Evolutionary conservation across 495 filamentous ascomycete species (phyloP).

Genomic region (Lophiotrema nucula): DNA sequence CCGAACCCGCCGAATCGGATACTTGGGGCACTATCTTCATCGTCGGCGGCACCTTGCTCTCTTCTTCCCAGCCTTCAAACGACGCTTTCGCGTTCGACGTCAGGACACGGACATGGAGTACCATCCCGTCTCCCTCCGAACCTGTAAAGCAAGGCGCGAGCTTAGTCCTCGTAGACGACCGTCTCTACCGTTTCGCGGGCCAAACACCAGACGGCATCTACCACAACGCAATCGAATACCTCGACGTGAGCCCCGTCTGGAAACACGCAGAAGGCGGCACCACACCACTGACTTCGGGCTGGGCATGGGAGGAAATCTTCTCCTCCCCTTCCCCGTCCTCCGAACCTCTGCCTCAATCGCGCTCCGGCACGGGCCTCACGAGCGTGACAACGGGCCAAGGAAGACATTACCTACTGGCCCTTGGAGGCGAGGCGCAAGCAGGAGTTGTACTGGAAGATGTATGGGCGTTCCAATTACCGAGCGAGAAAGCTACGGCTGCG

Average conservation of each 20-base stretch:
- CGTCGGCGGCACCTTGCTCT: conserved; percentile 26
- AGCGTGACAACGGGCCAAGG: conserved; percentile 41
- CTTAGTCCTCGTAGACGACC: conserved; percentile 25
- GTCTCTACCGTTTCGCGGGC: conserved; percentile 31
- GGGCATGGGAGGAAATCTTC: conserved; percentile 26
- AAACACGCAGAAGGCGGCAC: conserved; percentile 26
- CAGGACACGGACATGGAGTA: conserved; percentile 32
- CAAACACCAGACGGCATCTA: not conserved
- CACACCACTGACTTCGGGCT: conserved; percentile 26
- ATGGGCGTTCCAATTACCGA: conserved; percentile 46
- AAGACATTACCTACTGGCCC: conserved; percentile 36
- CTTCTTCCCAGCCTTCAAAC: conserved; percentile 8
- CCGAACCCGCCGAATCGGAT: conserved; percentile 35
- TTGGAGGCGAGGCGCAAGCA: conserved; percentile 29
- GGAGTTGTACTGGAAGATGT: conserved; percentile 34
- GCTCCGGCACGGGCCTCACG: conserved; percentile 28
- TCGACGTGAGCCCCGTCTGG: conserved; percentile 28
- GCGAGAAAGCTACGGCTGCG: conserved; percentile 52
- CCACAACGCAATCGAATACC: conserved; percentile 9
- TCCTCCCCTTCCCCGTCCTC: not conserved
- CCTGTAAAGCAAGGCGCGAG: conserved; percentile 27
- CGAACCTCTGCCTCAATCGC: conserved; percentile 5
- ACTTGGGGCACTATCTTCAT: conserved; percentile 41
- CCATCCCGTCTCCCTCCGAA: conserved; percentile 34
- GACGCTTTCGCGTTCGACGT: conserved; percentile 42